Base-by-base conservation (phyloP, 1,284 basidiomycete genomes). In the Rhodotorula sp. region DNA sequence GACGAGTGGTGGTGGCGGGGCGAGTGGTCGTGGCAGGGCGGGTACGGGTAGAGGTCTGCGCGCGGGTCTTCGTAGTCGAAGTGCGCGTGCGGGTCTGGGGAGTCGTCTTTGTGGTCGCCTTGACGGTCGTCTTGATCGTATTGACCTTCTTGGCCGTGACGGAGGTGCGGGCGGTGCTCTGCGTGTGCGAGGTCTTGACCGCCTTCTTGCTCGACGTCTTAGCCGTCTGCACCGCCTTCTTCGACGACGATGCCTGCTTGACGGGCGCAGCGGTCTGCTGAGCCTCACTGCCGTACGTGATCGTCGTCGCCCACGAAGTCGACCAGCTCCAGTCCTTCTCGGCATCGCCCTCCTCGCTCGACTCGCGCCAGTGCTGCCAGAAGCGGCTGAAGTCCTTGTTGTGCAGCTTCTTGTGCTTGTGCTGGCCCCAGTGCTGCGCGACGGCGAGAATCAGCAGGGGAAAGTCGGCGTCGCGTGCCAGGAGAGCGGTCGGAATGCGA, bases 401-500 rank as follows among this genome's bases (percentile, higher is more conserved):
- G 17, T 9, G 53, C n/a, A 36, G 34, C n/a, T 46, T 57, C 29
- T 21, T n/a, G 57, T 51, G 27, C 21, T 41, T 36, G 41, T 36
- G 32, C 37, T 63, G 51, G 59, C 53, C 53, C 53, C 53, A 54
- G 53, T 56, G 58, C 37, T 37, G 37, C 4, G 34, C 32, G n/a
- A n/a, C n/a, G n/a, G 19, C 19, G n/a, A 15, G 10, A 9, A 34
- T 21, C 25, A 27, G 22, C 22, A 53, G 61, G 37, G 29, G 27
- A 12, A 44, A 17, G 15, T 39, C 15, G 7, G 39, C 39, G 39
- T 36, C 32, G 3, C 29, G n/a, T 8, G 6, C 3, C 9, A 12
- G 25, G 9, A 58, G n/a, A 12, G 9, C 15, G 27, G 39, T n/a
- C 37, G 29, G 44, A 27, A 27, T 27, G 1, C 8, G 39, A 58